A percentile compares a stretch with the other conserved stretches of the same genome.
Conservation (phyloP, 2,329 filamentous ascomycete genomes). For the Corynespora cassiicola region DNA sequence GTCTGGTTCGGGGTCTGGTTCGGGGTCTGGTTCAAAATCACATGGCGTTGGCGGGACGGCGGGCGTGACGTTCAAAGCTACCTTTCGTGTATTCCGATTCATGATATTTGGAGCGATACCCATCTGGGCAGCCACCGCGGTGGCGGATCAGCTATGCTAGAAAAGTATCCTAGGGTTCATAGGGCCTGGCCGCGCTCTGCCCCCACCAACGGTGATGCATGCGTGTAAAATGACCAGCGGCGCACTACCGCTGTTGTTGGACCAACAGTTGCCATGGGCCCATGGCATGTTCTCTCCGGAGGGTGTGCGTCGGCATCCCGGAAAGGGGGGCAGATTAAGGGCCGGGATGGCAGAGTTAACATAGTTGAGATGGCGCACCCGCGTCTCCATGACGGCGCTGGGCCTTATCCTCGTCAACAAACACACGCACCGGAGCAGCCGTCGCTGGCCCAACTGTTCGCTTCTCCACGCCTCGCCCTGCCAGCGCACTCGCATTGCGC, state of each 20-base stretch:
- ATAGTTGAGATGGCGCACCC: neutral
- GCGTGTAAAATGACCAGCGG: too few species aligned
- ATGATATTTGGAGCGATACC: conserved; percentile 33
- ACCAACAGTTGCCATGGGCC: too few species aligned
- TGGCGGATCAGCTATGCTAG: conserved; percentile 10
- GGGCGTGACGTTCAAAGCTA: conserved; percentile 13
- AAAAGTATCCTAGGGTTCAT: conserved; percentile 10
- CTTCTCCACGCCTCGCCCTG: too few species aligned
- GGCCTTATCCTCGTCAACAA: conserved; percentile 15
- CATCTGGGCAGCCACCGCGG: conserved; percentile 18
- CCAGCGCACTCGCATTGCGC: too few species aligned
- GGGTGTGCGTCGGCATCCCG: conserved; percentile 4
- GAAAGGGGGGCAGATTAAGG: conserved; percentile 1
- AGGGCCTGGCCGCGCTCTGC: too few species aligned
- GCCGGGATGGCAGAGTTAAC: conserved; percentile 2
- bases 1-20: too few species aligned
- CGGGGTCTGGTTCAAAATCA: conserved; percentile 25
- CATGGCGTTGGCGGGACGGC: conserved; percentile 34
- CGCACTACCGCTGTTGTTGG: too few species aligned
- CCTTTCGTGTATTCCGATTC: conserved; percentile 14
- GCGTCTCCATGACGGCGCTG: conserved; percentile 3
- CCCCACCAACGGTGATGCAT: too few species aligned
- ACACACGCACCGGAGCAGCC: conserved; percentile 10
- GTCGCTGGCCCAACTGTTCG: too few species aligned
- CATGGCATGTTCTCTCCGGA: too few species aligned